Evolutionary conservation across 208 protist genomes (phyloP), one percentile per base, ranked within the genome.

Genomic region (Porcisia deanei): DNA sequence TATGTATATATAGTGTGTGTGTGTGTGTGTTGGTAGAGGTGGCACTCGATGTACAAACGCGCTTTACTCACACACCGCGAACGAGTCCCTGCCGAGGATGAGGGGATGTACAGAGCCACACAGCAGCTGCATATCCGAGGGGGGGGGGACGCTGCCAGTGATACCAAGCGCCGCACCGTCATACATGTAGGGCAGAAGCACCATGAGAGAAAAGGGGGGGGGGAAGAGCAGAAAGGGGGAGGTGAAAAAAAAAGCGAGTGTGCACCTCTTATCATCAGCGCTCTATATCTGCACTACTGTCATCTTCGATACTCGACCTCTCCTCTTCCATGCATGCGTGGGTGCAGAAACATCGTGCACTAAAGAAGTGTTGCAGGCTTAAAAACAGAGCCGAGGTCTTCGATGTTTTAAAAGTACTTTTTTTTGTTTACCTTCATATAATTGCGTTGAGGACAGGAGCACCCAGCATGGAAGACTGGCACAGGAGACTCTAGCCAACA

Each of bases 111-210:
- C 39, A 14, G 14, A 71, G 22, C n/a, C 2, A 14, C 22, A 20
- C 41, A 67, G 34, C 63, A n/a, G 63, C 63, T 67, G 37, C 39
- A 37, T 30, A 22, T 8, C 5, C 9, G 63, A 67, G 22, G 25
- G 63, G 25, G 22, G 41, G 14, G 41, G 25, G 7, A 43, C 5
- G 37, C 14, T n/a, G 18, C 39, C 41, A 49, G 41, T 43, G n/a
- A 67, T 37, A 39, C 34, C 41, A 47, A 52, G 41, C 41, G 43
- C 41, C 20, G 47, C 63, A 52, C 20, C 16, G 5, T 37, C 1
- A 5, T 67, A 43, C 63, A 71, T 37, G 14, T 54, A 30, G 7
- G 7, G 66, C 66, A 71, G 47, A 71, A 30, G 49, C 66, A 71
- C 5, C 7, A 37, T 60, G 68, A 67, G 30, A 64, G 66, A 37